Percentiles rank a stretch among this genome's conserved stretches.
phyloP scores from a whole-genome alignment of 257 asterid genomes.

The Solanum paucissectum region DNA sequence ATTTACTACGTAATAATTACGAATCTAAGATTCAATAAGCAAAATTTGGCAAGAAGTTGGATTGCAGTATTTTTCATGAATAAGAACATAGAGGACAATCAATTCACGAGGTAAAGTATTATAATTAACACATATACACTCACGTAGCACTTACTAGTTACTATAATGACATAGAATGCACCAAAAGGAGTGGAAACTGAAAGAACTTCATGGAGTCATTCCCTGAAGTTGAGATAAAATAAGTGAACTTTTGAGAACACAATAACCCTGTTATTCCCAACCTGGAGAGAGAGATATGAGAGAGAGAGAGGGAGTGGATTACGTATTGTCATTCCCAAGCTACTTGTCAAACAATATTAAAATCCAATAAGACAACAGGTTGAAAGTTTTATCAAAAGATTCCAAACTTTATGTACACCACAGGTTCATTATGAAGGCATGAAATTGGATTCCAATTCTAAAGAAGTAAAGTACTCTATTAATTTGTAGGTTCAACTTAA shows the following conservation, averaged over 20 bases:
- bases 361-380: neutral
- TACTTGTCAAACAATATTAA: neutral
- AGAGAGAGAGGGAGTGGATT: too few relatives aligned
- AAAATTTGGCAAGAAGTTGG: neutral
- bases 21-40: neutral
- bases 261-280: neutral
- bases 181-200: neutral
- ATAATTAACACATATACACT: neutral
- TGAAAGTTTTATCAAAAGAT: neutral
- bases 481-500: neutral
- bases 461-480: neutral
- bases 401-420: neutral
- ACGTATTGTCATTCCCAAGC: neutral
- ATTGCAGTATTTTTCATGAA: neutral
- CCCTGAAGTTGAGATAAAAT: neutral
- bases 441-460: neutral
- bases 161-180: neutral
- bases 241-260: neutral
- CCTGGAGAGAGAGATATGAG: neutral
- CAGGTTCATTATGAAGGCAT: neutral
- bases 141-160: neutral
- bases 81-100: neutral
- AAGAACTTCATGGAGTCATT: neutral
- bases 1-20: neutral
- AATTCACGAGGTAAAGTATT: neutral